phyloP scores from a whole-genome alignment of 805 yeast species.

The Metschnikowia cubensis region DNA sequence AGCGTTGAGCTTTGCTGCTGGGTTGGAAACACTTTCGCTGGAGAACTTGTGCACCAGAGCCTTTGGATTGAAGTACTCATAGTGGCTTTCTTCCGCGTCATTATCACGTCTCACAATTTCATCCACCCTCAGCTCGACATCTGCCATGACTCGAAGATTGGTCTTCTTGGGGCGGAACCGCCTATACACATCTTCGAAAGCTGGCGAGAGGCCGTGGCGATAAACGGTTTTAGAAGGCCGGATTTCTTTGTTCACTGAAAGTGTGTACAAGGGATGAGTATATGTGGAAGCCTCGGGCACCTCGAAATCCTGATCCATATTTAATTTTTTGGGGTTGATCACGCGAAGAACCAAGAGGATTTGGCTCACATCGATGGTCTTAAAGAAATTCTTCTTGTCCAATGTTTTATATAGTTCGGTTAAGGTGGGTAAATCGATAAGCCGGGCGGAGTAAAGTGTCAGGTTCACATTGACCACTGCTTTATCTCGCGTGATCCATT shows the following conservation, averaged over 20 bases:
- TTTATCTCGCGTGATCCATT: constrained; percentile 77
- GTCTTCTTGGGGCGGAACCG: constrained; percentile 69
- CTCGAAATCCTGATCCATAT: constrained; percentile 45
- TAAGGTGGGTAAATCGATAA: constrained; percentile 86
- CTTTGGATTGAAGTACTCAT: constrained; percentile 63
- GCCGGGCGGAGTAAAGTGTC: constrained; percentile 70
- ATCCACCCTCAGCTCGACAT: constrained; percentile 74
- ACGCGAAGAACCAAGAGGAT: constrained; percentile 70
- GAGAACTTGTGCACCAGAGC: constrained; percentile 20
- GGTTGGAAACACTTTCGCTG: not conserved
- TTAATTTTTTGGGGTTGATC: constrained; percentile 36
- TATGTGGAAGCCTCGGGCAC: constrained; percentile 32
- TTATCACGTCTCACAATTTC: constrained; percentile 71
- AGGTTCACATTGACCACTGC: constrained; percentile 74
- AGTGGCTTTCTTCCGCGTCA: constrained; percentile 76
- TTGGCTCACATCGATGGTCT: constrained; percentile 82
- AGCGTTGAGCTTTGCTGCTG: not conserved
- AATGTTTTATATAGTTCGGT: constrained; percentile 85
- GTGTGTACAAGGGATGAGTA: constrained; percentile 38
- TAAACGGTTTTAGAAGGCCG: constrained; percentile 46
- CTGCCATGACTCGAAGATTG: constrained; percentile 67
- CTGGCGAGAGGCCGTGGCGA: constrained; percentile 82
- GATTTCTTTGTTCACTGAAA: constrained; percentile 33
- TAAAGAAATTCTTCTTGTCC: constrained; percentile 83
- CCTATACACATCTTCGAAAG: constrained; percentile 65